Base-by-base conservation (phyloP, 805 yeast species). In the Helenozyma baotianmanensis region DNA sequence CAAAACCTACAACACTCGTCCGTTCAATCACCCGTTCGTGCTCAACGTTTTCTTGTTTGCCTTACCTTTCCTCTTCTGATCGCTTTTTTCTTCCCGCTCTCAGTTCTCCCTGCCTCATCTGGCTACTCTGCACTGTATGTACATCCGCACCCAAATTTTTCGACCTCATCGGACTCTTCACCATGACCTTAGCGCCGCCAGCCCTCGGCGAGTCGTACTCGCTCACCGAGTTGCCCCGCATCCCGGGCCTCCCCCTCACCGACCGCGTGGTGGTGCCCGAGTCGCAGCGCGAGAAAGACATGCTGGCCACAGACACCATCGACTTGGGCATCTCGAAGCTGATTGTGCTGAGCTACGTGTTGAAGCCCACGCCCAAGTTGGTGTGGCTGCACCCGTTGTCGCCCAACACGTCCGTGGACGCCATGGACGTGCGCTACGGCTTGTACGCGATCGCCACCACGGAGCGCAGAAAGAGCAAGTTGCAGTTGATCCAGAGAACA, bases 261-360 rank as follows among this genome's bases (percentile, higher is more conserved):
- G 36, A 31, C 14, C 32, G 48, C n/a, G 42, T 45, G 21, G 48
- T 43, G 14, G 42, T 45, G 12, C 44, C 48, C 18, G 45, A 43
- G 29, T 31, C 47, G 9, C 48, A 45, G 26, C 30, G 24, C 16
- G 27, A 29, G 23, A 36, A 27, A 23, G 17, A 26, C 4, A 36
- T 21, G 22, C 28, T 25, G 14, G 40, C 44, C 11, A 37, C 52
- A 21, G 58, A 59, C 13, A 49, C 64, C 23, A 59, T 75, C 38
- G 78, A 74, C 45, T 45, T 75, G 29, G 78, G 74, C n/a, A 64
- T 74, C 28, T 68, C 75, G 36, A 76, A 74, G 31, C 74, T 78
- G 23, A 67, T 64, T 43, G 58, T 75, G 25, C 72, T 76, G 19
- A 64, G 73, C 23, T 73, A 68, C 46, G 57, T 74, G 22, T 65